Evolutionary conservation across 2,329 filamentous ascomycete genomes (phyloP), one percentile per base, ranked within the genome.

Genomic region (Mycosphaerella sp.): DNA sequence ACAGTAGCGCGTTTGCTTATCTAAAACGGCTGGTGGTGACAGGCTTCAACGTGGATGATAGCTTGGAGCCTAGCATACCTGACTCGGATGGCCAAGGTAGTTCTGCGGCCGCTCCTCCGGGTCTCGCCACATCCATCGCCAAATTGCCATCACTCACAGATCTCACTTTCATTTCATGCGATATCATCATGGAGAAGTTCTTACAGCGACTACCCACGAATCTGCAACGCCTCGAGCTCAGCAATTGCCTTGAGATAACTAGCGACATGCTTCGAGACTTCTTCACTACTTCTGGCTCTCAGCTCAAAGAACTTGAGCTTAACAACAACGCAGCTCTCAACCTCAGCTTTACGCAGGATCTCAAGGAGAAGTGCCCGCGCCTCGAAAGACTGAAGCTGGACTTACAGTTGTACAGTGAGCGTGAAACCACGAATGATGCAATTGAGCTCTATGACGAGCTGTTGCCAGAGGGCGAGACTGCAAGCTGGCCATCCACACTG

Each of bases 271-370:
- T 96, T 21, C 73, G 76, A 26, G 67, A 70, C 0, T 95, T 86
- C 64, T 76, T 96, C 40, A 67, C 75, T 5, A 79, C 79, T 0
- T 83, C 88, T 62, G 91, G 90, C 0, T 70, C 74, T 21, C 73
- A 80, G n/a, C 73, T 97, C 21, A 78, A 79, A 49, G 79, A 80
- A 38, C 76, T 97, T 6, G 79, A 78, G 1, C 74, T 96, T 4
- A 81, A 85, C 50, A 87, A 95, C 70, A 95, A 95, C 64, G 84
- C 88, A 57, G 83, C 85, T 2, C 75, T 96, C 39, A 86, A 84
- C 63, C 72, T 96, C 40, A 81, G 79, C 0, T 96, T 95, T 64
- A 75, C 93, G 6, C 79, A 82, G 0, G 70, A 78, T 26, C 72
- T 97, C 44, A 82, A 80, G 14, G 69, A 73, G 3, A 78, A 80